Evolutionary conservation across 2,329 filamentous ascomycete genomes (phyloP).

Genomic region (Cladosporium halotolerans): DNA sequence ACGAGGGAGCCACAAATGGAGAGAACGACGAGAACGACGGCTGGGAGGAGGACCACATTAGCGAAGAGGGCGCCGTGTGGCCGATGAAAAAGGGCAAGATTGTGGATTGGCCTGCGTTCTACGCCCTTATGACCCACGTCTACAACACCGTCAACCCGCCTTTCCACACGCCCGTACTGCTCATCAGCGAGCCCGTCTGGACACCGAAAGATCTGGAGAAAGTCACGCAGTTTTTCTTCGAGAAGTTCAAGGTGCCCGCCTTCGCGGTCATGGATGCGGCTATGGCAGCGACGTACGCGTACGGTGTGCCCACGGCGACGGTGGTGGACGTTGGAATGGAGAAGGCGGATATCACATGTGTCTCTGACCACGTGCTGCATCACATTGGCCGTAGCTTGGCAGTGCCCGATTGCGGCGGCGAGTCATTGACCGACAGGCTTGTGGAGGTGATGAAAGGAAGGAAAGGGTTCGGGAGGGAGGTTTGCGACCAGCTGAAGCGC

Average conservation of each 20-base stretch:
- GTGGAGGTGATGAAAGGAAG: constrained; percentile 54
- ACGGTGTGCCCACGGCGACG: constrained; percentile 73
- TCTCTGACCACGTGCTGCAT: constrained; percentile 75
- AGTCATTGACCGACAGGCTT: constrained; percentile 74
- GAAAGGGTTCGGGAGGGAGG: constrained; percentile 53
- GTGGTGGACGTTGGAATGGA: constrained; percentile 86
- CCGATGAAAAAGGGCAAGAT: constrained; percentile 78
- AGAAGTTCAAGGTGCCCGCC: constrained; percentile 91
- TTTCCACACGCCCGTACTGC: constrained; percentile 88
- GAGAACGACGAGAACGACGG: constrained; percentile 55
- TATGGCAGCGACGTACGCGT: constrained; percentile 72
- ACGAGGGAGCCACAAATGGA: constrained; percentile 19
- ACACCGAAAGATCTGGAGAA: constrained; percentile 78
- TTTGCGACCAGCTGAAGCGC: constrained; percentile 61
- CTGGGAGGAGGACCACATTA: constrained; percentile 83
- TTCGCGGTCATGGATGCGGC: constrained; percentile 87
- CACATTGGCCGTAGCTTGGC: constrained; percentile 58
- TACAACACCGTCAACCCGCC: constrained; percentile 83
- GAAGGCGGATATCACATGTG: constrained; percentile 88
- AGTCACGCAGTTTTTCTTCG: constrained; percentile 90
- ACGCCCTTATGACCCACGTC: constrained; percentile 86
- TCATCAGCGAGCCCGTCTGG: constrained; percentile 87
- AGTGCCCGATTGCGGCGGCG: constrained; percentile 68
- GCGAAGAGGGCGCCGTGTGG: constrained; percentile 83
- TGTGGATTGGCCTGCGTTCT: constrained; percentile 85